Evolutionary conservation across 108 stramenopile species (phyloP).

Genomic region (Seminavis robusta): DNA sequence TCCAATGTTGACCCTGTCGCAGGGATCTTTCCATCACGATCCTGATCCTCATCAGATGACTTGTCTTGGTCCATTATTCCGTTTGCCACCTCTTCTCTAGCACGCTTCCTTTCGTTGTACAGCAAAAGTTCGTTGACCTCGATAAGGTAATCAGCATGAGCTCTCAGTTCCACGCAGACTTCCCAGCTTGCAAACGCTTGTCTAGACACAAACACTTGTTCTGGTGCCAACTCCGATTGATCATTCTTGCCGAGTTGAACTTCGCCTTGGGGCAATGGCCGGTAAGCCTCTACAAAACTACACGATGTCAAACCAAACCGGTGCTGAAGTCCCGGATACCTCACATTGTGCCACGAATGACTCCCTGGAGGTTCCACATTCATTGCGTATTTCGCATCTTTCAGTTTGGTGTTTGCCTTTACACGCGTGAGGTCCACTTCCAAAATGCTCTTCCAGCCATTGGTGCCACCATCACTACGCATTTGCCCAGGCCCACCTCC

Average conservation of each 20-base stretch:
- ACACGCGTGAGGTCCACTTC: conserved; percentile 13
- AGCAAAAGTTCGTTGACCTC: conserved; percentile 39
- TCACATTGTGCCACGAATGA: conserved; percentile 51
- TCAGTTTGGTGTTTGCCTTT: too few relatives aligned
- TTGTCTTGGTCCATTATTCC: neutral
- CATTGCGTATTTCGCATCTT: too few relatives aligned
- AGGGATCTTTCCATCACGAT: neutral
- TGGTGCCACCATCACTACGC: conserved; percentile 57
- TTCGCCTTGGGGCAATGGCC: conserved; percentile 7
- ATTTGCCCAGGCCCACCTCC: conserved; percentile 74
- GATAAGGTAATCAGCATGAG: conserved; percentile 42
- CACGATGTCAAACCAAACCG: conserved; percentile 55
- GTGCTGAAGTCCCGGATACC: conserved; percentile 59
- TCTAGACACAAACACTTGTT: conserved; percentile 23
- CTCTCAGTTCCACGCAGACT: conserved; percentile 33
- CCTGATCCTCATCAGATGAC: neutral
- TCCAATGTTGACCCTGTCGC: conserved; percentile 17
- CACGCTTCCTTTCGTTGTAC: conserved; percentile 23
- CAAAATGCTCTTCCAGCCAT: conserved; percentile 66
- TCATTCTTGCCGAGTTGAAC: neutral
- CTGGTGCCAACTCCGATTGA: conserved; percentile 1
- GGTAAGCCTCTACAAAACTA: conserved; percentile 26
- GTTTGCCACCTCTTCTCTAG: neutral
- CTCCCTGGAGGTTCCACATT: conserved; percentile 10
- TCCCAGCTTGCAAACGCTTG: conserved; percentile 43